These are phyloP conservation scores for Paratinospora sagittata DNA, from an alignment of 164 flowering plant species.

Conservation along the genomic window DNA sequence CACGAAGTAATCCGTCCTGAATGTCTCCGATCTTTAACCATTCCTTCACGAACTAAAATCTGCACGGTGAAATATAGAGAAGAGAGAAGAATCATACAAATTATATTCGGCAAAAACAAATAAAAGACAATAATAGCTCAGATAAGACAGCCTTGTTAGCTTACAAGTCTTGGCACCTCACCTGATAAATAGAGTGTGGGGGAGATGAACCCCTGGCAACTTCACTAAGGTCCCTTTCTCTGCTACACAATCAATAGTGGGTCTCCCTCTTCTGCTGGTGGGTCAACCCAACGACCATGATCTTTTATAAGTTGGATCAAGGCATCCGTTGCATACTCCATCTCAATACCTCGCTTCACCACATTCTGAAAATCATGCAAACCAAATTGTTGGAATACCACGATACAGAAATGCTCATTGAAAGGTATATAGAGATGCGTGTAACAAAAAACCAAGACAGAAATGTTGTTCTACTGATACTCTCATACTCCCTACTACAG, in stretches of 20 bases:
- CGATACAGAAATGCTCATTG: neutral
- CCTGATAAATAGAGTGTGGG: neutral
- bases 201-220: neutral
- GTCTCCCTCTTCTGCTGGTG: conserved; percentile 60
- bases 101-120: too few relatives aligned
- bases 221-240: neutral
- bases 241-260: neutral
- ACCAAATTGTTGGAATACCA: neutral
- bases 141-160: neutral
- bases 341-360: conserved; percentile 79
- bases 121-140: neutral
- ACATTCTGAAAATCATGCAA: conserved; percentile 50
- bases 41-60: neutral
- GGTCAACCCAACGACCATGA: conserved; percentile 95
- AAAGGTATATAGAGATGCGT: neutral
- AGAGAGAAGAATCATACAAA: neutral
- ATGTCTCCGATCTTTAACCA: neutral
- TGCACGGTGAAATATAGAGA: neutral
- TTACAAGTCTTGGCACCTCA: neutral
- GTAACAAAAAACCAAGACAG: neutral
- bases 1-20: neutral
- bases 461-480: neutral
- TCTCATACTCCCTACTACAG: neutral
- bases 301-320: conserved; percentile 90
- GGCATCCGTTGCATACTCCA: conserved; percentile 91